These are phyloP conservation scores for Tolypocladium inflatum DNA, from an alignment of 2,329 filamentous ascomycete species.

Conservation along the genomic window DNA sequence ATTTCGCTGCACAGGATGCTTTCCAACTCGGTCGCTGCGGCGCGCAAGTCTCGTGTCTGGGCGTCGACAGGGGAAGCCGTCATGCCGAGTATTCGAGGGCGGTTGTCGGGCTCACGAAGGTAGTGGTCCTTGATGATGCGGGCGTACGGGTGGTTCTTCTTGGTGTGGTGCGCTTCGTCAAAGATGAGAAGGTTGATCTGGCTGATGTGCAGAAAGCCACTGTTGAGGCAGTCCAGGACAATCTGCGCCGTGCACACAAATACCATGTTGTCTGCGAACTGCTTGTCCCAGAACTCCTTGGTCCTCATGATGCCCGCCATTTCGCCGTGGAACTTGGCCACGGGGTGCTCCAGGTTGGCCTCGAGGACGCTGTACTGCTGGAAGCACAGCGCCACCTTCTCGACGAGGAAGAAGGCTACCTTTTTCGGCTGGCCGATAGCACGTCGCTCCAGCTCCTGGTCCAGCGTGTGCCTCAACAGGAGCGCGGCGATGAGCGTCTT, in stretches of 20 bases:
- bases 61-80: conserved; percentile 91
- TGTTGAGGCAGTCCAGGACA: conserved; percentile 66
- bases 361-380: conserved; percentile 80
- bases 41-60: conserved; percentile 55
- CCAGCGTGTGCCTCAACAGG: conserved; percentile 65
- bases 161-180: conserved; percentile 93
- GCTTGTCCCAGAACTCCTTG: conserved; percentile 39
- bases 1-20: conserved; percentile 71
- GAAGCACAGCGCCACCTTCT: conserved; percentile 81
- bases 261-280: conserved; percentile 59
- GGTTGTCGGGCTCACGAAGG: conserved; percentile 33
- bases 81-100: conserved; percentile 87
- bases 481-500: conserved; percentile 95
- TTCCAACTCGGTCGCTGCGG: conserved; percentile 67
- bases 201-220: conserved; percentile 69
- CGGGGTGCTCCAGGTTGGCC: conserved; percentile 67
- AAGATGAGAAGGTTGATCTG: conserved; percentile 88
- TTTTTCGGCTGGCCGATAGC: conserved; percentile 48
- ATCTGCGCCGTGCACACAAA: conserved; percentile 91
- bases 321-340: conserved; percentile 68
- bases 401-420: conserved; percentile 80
- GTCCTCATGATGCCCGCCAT: conserved; percentile 35
- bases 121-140: conserved; percentile 87
- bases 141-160: conserved; percentile 87
- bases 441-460: conserved; percentile 66